Evolutionary conservation across 1,284 basidiomycete genomes (phyloP), one percentile per base, ranked within the genome.

Genomic region (Melanopsichium pennsylvanicum): DNA sequence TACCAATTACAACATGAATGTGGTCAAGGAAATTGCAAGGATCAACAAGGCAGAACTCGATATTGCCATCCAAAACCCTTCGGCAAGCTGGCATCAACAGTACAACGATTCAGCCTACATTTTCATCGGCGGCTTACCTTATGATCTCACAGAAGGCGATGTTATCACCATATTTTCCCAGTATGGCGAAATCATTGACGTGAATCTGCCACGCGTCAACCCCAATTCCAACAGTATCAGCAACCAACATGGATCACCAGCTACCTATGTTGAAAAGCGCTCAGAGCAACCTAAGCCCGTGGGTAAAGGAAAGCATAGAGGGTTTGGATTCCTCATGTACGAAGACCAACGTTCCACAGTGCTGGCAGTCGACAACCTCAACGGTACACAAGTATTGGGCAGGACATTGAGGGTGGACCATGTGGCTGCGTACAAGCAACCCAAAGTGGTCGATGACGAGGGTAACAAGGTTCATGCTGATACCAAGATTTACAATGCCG

Each of bases 271-370:
- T 19, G 15, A 37, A 18, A 27, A 34, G 37, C 38, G n/a, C 39
- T 50, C 9, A 29, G 35, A 19, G 2, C 34, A 5, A n/a, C n/a
- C n/a, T n/a, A 38, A 26, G 25, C 36, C 15, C 19, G 35, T 34
- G 29, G 47, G 52, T 2, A 62, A 54, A 26, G 64, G 62, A 4
- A 69, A 71, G 34, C 69, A 75, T 4, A 88, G 86, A 73, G 96
- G 96, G 0, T 99, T 98, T 80, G 94, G 88, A 3, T 99, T 97
- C 83, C 84, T 98, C 62, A 97, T 98, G 94, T 99, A 97, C 82
- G 92, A 96, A 83, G 93, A 99, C 83, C 96, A 99, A 83, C 87
- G 92, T 39, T 94, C 91, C 52, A 99, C 96, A 4, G 83, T 97
- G 45, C 85, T 99, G 32, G 96, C 96, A 5, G 95, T 99, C 66